A percentile compares a stretch with the other conserved stretches of the same genome.
Conservation (phyloP, 1,139 yeast genomes). For the Debaryomyces robertsiae region DNA sequence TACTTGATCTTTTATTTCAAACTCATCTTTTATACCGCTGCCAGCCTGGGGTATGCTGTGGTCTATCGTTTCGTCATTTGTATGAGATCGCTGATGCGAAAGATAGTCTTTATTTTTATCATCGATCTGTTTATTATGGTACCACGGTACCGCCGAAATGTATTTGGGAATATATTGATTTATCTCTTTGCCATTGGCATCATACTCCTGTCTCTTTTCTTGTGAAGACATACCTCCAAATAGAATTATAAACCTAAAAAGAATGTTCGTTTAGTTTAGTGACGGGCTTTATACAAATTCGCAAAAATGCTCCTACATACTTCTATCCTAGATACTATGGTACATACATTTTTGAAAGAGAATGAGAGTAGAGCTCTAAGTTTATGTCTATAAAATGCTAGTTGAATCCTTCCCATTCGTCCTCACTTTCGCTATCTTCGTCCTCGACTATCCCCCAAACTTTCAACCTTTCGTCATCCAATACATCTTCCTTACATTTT, state of each 20-base stretch:
- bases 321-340: slow-evolving; percentile 1
- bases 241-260: too few species aligned
- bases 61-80: slow-evolving; percentile 24
- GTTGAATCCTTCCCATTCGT: slow-evolving; percentile 35
- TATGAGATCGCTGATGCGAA: slow-evolving; percentile 25
- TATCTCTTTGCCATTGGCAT: slow-evolving; percentile 13
- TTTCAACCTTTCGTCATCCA: slow-evolving; percentile 62
- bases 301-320: not conserved
- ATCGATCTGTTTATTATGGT: slow-evolving; percentile 17
- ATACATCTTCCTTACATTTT: slow-evolving; percentile 65
- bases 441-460: slow-evolving; percentile 62
- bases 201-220: slow-evolving; percentile 4
- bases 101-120: slow-evolving; percentile 22
- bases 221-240: slow-evolving; percentile 4
- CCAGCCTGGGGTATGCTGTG: slow-evolving; percentile 36
- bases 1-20: slow-evolving; percentile 17
- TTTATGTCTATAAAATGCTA: slow-evolving; percentile 11
- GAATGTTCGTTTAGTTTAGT: too few species aligned
- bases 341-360: slow-evolving; percentile 5
- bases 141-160: slow-evolving; percentile 35
- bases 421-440: slow-evolving; percentile 23
- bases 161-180: slow-evolving; percentile 34
- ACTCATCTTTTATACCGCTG: slow-evolving; percentile 36
- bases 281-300: not conserved
- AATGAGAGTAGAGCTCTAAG: not conserved